Base-by-base conservation (phyloP, 352 stramenopile genomes). In the Phytophthora sojae region DNA sequence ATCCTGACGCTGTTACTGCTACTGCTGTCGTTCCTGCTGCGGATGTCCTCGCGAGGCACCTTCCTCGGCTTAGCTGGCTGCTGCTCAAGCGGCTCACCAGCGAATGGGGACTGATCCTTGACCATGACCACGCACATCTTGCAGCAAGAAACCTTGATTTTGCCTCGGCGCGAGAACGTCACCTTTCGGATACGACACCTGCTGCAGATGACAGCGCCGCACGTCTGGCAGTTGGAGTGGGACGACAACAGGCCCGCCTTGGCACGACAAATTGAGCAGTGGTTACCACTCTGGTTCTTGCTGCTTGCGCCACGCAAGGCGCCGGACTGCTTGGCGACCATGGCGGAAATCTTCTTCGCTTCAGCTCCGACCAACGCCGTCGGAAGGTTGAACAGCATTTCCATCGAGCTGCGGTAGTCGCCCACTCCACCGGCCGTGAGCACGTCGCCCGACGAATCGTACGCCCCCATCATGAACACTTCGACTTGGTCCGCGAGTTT, bases 61-160 rank as follows among this genome's bases (percentile, higher is more conserved):
- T 82, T 86, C 56, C 67, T 71, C 7, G 62, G 59, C 21, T 74
- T 76, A 8, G 76, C 65, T 26, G 69, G 59, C 44, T 82, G 79
- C 50, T 63, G 61, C 47, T 83, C 74, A 17, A 91, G 74, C 21
- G 71, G 53, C 56, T 90, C 72, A 42, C 83, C 83, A 25, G 78
- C 85, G 53, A 93, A 91, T 4, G 85, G 85, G 14, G 85, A 91
- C 64, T 84, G 80, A 42, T 91, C 83, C 58, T 88, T 89, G 39
- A 86, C 78, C 62, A 88, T 85, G 25, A 91, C 80, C 47, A 93
- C 58, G 47, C 85, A 93, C 63, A 90, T 86, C 57, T 91, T 93
- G 68, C 85, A 93, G 68, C 82, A 91, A 37, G 77, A 81, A 21
- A 91, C 67, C 53, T 93, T 93, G 55, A 86, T 76, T 55, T 90